A percentile compares a stretch with the other conserved stretches of the same genome.
These are phyloP conservation scores for Skeletonema marinoi DNA, from an alignment of 108 stramenopile genomes.

Conservation along the genomic window DNA sequence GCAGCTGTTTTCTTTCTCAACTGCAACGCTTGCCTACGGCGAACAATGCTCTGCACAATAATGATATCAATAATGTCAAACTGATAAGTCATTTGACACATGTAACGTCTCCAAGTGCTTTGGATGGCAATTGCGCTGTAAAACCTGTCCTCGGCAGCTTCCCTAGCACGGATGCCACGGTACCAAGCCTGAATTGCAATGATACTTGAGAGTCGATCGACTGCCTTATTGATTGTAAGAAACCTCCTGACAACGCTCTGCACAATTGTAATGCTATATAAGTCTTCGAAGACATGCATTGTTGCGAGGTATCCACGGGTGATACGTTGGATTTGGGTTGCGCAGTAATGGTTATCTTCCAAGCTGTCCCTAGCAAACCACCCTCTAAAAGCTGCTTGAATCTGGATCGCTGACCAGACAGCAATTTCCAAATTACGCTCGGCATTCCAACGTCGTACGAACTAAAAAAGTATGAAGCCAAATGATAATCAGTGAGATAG, in stretches of 20 bases:
- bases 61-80: slow-evolving; percentile 67
- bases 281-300: slow-evolving; percentile 62
- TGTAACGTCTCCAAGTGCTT: slow-evolving; percentile 53
- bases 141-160: slow-evolving; percentile 21
- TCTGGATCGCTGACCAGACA: slow-evolving; percentile 53
- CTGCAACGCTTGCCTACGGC: slow-evolving; percentile 47
- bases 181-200: slow-evolving; percentile 54
- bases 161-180: slow-evolving; percentile 50
- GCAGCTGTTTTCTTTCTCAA: slow-evolving; percentile 18
- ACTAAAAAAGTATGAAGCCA: slow-evolving; percentile 15
- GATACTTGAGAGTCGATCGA: slow-evolving; percentile 40
- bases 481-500: neutral
- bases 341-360: slow-evolving; percentile 56
- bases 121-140: slow-evolving; percentile 62
- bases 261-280: slow-evolving; percentile 63
- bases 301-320: slow-evolving; percentile 69
- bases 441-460: slow-evolving; percentile 75
- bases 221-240: slow-evolving; percentile 44
- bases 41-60: slow-evolving; percentile 67
- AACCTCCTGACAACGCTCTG: slow-evolving; percentile 64
- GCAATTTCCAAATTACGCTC: slow-evolving; percentile 60
- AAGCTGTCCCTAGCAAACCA: slow-evolving; percentile 60
- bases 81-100: slow-evolving; percentile 53
- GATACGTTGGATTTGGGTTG: slow-evolving; percentile 72
- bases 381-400: slow-evolving; percentile 72